These are phyloP conservation scores for Trichophyton benhamiae DNA, from an alignment of 2,329 filamentous ascomycete species.

Conservation along the genomic window DNA sequence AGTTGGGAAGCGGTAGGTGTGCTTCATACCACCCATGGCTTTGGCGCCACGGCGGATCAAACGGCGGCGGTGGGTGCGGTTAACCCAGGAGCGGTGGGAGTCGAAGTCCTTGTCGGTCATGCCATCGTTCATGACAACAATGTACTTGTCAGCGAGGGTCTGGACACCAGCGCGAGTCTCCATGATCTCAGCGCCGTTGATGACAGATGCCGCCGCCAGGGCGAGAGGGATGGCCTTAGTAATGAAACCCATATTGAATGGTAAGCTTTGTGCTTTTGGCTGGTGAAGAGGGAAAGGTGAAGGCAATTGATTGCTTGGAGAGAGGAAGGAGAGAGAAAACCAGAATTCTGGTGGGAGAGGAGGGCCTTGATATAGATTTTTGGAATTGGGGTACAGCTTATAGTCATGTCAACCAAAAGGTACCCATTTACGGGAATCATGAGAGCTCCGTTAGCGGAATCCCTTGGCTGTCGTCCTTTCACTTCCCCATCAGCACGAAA, in stretches of 20 bases:
- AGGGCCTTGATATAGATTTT: background rate
- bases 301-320: background rate
- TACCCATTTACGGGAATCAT: background rate
- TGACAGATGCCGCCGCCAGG: slow-evolving; percentile 6
- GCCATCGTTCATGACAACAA: slow-evolving; percentile 10
- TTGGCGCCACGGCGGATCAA: background rate
- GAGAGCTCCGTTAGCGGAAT: background rate
- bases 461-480: background rate
- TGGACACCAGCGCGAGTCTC: background rate
- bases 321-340: background rate
- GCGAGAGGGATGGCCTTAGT: slow-evolving; percentile 5
- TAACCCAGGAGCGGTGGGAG: slow-evolving; percentile 6
- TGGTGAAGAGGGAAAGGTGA: background rate
- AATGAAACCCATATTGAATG: slow-evolving; percentile 5
- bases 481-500: background rate
- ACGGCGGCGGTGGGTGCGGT: slow-evolving; percentile 3
- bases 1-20: slow-evolving; percentile 8
- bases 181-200: slow-evolving; percentile 8
- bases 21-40: slow-evolving; percentile 6
- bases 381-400: background rate
- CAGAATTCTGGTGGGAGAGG: background rate
- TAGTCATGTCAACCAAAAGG: background rate
- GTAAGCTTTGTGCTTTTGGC: background rate
- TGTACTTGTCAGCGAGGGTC: slow-evolving; percentile 7
- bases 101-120: slow-evolving; percentile 6